Evolutionary conservation across 2,329 filamentous ascomycete genomes (phyloP).

Genomic region (Penicillium digitatum): DNA sequence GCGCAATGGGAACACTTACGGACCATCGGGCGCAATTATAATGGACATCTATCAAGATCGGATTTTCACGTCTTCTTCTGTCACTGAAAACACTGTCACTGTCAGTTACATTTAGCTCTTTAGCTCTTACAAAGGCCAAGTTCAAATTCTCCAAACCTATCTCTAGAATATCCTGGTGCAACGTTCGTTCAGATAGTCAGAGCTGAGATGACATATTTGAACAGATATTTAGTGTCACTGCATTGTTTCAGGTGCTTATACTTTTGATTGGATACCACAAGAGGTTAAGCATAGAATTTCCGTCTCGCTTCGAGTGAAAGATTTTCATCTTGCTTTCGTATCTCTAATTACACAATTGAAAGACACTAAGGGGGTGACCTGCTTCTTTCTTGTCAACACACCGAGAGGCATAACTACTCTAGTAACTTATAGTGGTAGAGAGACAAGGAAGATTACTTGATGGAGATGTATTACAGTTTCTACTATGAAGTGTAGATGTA

Average conservation of each 20-base stretch:
- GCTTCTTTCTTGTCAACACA: neutral
- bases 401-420: neutral
- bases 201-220: too few relatives aligned
- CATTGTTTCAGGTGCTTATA: neutral
- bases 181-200: too few relatives aligned
- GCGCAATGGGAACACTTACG: conserved; percentile 26
- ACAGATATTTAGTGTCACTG: neutral
- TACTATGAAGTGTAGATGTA: too few relatives aligned
- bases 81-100: conserved; percentile 19
- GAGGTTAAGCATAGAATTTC: neutral
- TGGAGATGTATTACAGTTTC: too few relatives aligned
- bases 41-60: conserved; percentile 46
- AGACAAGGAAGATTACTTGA: too few relatives aligned
- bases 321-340: too few relatives aligned
- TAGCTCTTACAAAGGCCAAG: neutral
- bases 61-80: conserved; percentile 35
- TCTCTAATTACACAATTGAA: neutral
- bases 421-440: too few relatives aligned
- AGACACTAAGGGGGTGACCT: neutral
- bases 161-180: neutral
- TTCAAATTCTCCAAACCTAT: neutral
- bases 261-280: neutral
- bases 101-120: conserved; percentile 24
- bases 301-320: neutral
- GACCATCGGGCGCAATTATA: conserved; percentile 39